phyloP scores from a whole-genome alignment of 192 early-diverging fungal species.

The Jimgerdemannia flammicorona region DNA sequence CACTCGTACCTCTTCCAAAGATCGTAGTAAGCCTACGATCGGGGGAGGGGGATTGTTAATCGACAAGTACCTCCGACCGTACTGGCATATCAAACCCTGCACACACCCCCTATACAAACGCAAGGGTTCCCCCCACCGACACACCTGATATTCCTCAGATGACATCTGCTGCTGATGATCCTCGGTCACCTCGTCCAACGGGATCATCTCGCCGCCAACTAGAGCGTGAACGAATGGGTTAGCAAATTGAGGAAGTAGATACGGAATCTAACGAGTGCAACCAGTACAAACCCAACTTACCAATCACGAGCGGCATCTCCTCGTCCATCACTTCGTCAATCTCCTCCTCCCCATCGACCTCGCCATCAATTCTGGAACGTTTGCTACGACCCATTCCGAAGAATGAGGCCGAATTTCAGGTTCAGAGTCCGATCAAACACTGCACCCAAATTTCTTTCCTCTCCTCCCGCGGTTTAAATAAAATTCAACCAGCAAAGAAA shows the following conservation, averaged over 20 bases:
- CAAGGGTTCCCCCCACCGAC: background rate
- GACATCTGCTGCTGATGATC: constrained; percentile 53
- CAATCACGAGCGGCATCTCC: background rate
- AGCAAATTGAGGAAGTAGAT: background rate
- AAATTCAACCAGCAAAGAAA: too few relatives aligned
- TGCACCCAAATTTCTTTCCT: too few relatives aligned
- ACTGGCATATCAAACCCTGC: background rate
- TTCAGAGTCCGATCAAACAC: background rate
- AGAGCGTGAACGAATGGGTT: background rate
- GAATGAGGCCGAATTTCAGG: background rate
- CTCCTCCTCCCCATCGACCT: background rate
- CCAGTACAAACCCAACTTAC: background rate
- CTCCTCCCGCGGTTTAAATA: too few relatives aligned
- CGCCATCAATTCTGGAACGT: background rate
- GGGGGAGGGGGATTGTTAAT: background rate
- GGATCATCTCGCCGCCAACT: constrained; percentile 39
- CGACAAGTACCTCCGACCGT: too few relatives aligned
- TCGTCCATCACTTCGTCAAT: background rate
- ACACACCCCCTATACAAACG: background rate
- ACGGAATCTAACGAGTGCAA: too few relatives aligned
- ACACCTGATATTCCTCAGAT: constrained; percentile 49
- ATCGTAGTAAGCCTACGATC: background rate
- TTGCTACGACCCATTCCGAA: background rate
- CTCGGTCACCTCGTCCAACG: constrained; percentile 47
- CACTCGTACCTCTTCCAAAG: background rate